Conservation (phyloP, 2,329 filamentous ascomycete species). For the Phaeosphaeriaceae sp. region DNA sequence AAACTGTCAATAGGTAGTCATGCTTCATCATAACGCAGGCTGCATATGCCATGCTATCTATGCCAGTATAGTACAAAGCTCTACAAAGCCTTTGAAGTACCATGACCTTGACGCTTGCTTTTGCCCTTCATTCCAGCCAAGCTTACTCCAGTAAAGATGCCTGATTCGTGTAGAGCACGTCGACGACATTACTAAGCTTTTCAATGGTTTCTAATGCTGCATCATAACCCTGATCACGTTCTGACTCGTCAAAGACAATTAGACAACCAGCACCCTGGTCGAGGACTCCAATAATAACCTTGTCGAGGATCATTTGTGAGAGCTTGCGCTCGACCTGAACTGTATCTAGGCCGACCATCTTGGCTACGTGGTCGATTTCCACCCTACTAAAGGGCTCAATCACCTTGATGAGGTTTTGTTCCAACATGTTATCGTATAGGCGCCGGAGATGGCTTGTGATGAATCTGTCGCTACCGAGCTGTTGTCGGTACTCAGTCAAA, state of each 20-base stretch:
- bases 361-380: conserved; percentile 94
- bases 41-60: conserved; percentile 30
- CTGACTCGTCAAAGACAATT: conserved; percentile 95
- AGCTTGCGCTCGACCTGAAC: conserved; percentile 98
- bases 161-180: conserved; percentile 97
- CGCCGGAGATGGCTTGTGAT: conserved; percentile 95
- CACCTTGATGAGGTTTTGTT: conserved; percentile 99
- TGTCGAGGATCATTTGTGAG: conserved; percentile 99
- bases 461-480: conserved; percentile 93
- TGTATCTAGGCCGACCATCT: conserved; percentile 96
- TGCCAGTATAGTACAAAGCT: conserved; percentile 42
- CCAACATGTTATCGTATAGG: conserved; percentile 97
- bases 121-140: not conserved
- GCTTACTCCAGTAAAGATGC: conserved; percentile 87
- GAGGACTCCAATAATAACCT: conserved; percentile 95
- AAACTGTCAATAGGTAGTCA: conserved; percentile 4
- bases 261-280: conserved; percentile 98
- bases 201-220: conserved; percentile 93
- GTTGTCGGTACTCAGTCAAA: conserved; percentile 86
- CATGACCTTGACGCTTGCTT: not conserved
- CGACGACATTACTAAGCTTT: conserved; percentile 95
- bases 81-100: conserved; percentile 5
- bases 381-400: conserved; percentile 98
- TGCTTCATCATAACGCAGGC: conserved; percentile 25
- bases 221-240: conserved; percentile 92